Evolutionary conservation across 768 basidiomycete species (phyloP).

Genomic region (Hygrocybe punicea): DNA sequence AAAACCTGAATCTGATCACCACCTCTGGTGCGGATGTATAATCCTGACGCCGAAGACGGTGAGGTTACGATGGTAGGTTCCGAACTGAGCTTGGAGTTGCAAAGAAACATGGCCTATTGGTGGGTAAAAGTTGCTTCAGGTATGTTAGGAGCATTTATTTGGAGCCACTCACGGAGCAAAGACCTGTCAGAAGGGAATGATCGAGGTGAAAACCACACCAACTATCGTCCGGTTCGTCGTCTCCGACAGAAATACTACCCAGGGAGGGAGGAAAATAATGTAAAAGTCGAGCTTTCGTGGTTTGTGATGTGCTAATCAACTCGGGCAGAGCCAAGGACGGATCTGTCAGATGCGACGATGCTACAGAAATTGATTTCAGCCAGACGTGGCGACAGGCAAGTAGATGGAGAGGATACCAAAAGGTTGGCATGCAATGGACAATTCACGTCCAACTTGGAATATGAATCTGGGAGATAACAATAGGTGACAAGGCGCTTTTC

Average conservation of each 20-base stretch:
- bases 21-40: constrained; percentile 87
- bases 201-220: constrained; percentile 97
- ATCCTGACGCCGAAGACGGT: constrained; percentile 75
- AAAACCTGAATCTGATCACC: constrained; percentile 76
- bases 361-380: constrained; percentile 34
- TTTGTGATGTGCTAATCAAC: constrained; percentile 73
- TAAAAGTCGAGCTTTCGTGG: constrained; percentile 88
- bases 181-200: constrained; percentile 85
- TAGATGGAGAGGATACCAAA: constrained; percentile 54
- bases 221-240: constrained; percentile 72
- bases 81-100: constrained; percentile 34
- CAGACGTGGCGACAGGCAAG: background rate
- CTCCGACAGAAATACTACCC: constrained; percentile 33
- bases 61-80: constrained; percentile 53
- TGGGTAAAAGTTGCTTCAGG: constrained; percentile 7
- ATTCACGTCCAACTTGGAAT: constrained; percentile 73
- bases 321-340: constrained; percentile 63
- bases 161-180: constrained; percentile 67
- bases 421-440: constrained; percentile 86
- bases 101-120: constrained; percentile 77
- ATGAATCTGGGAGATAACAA: constrained; percentile 56
- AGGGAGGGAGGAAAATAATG: constrained; percentile 86
- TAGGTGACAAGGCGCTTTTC: constrained; percentile 5
- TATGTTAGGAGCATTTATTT: constrained; percentile 1
- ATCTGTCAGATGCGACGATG: constrained; percentile 62